Conservation (phyloP, 176 grass and related monocot genomes). For the Triticum monococcum region DNA sequence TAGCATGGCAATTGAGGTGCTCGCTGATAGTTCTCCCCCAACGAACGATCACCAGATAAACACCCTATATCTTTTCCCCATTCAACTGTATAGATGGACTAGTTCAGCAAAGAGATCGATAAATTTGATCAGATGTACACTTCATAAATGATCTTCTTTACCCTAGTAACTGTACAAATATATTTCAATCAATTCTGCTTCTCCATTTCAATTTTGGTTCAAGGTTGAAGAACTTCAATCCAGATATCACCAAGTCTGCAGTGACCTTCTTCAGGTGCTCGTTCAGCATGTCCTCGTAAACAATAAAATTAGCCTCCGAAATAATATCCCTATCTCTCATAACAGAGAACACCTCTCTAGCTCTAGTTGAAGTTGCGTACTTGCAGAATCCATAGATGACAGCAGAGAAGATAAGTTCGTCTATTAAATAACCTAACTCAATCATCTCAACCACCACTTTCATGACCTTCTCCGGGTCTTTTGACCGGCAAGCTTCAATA, state of each 20-base stretch:
- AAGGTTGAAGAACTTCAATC: conserved; percentile 85
- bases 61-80: too few species aligned
- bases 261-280: conserved; percentile 84
- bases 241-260: conserved; percentile 81
- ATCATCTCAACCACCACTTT: conserved; percentile 77
- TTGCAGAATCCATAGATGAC: conserved; percentile 94
- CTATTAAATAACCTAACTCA: conserved; percentile 64
- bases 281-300: conserved; percentile 83
- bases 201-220: conserved; percentile 72
- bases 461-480: conserved; percentile 69
- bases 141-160: background rate
- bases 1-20: too few species aligned
- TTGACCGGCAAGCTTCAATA: conserved; percentile 64
- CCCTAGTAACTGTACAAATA: conserved; percentile 5
- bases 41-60: too few species aligned
- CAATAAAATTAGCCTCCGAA: conserved; percentile 70
- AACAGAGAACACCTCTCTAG: conserved; percentile 63
- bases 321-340: conserved; percentile 68
- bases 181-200: conserved; percentile 53
- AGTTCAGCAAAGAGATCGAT: too few species aligned
- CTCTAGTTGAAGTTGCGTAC: conserved; percentile 84
- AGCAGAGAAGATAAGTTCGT: conserved; percentile 74
- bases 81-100: too few species aligned
- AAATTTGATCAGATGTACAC: background rate
- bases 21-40: too few species aligned